Conservation (phyloP, 208 protist species). For the Leishmania martiniquensis region DNA sequence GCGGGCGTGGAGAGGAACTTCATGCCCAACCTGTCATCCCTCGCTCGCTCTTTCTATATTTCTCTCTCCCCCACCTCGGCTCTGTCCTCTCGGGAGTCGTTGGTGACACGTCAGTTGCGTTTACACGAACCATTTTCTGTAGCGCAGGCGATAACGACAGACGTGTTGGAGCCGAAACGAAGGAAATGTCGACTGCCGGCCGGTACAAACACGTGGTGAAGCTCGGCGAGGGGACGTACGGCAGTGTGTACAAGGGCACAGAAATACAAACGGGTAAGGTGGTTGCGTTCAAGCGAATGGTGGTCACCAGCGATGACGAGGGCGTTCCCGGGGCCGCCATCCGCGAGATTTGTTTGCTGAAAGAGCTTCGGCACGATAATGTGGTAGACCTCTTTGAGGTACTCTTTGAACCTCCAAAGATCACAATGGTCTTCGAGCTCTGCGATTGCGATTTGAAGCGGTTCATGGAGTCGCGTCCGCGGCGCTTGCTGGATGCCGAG, state of each 20-base stretch:
- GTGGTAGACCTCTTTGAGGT: slow-evolving; percentile 95
- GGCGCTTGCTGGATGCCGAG: slow-evolving; percentile 42
- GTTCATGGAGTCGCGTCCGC: slow-evolving; percentile 86
- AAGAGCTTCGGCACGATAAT: slow-evolving; percentile 95
- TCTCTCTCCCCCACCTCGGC: neutral
- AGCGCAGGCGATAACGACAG: neutral
- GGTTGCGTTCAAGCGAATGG: slow-evolving; percentile 93
- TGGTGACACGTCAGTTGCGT: neutral
- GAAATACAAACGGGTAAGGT: slow-evolving; percentile 76
- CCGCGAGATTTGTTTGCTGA: slow-evolving; percentile 94
- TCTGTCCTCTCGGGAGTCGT: neutral
- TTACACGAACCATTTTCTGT: neutral
- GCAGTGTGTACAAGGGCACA: slow-evolving; percentile 97
- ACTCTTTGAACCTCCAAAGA: slow-evolving; percentile 96
- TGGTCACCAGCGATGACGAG: slow-evolving; percentile 84
- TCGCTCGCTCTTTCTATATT: neutral
- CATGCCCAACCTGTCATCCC: neutral
- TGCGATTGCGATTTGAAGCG: slow-evolving; percentile 97
- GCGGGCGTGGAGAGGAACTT: neutral
- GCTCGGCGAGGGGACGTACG: slow-evolving; percentile 98
- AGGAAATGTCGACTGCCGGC: slow-evolving; percentile 76
- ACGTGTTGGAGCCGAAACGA: neutral
- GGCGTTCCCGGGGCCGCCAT: slow-evolving; percentile 91
- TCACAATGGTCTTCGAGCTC: slow-evolving; percentile 98
- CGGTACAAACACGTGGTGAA: slow-evolving; percentile 94